Evolutionary conservation across 768 basidiomycete species (phyloP).

Genomic region (Panaeolus papilionaceus): DNA sequence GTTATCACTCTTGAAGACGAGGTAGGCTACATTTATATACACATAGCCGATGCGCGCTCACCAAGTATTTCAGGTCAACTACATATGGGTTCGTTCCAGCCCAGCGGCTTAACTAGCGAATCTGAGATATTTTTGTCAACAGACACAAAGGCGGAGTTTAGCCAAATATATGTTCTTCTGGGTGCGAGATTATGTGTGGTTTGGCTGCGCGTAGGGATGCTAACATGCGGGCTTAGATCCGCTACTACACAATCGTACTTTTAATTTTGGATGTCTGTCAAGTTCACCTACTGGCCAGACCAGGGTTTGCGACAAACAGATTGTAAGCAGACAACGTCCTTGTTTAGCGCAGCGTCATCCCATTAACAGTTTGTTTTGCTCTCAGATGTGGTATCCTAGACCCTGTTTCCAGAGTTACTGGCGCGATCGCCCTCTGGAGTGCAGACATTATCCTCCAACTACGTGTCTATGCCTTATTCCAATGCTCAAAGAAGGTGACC

Average conservation of each 20-base stretch:
- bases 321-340: too few relatives aligned
- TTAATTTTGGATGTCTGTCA: slow-evolving; percentile 42
- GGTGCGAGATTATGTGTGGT: slow-evolving; percentile 30
- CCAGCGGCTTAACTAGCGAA: not conserved
- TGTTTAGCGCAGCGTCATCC: too few relatives aligned
- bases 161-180: slow-evolving; percentile 49
- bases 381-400: too few relatives aligned
- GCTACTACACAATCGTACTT: slow-evolving; percentile 52
- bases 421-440: too few relatives aligned
- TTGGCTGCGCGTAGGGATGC: not conserved
- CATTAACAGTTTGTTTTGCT: too few relatives aligned
- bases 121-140: not conserved
- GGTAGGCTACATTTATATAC: slow-evolving; percentile 19
- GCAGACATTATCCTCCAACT: too few relatives aligned
- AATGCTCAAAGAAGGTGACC: too few relatives aligned
- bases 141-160: slow-evolving; percentile 42
- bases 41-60: too few relatives aligned
- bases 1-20: slow-evolving; percentile 35
- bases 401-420: too few relatives aligned
- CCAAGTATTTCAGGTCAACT: slow-evolving; percentile 33
- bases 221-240: slow-evolving; percentile 37
- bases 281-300: too few relatives aligned
- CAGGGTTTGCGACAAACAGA: too few relatives aligned
- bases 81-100: slow-evolving; percentile 43
- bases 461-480: too few relatives aligned